phyloP scores from a whole-genome alignment of 345 rosid genomes.

The Euphorbia peplus region DNA sequence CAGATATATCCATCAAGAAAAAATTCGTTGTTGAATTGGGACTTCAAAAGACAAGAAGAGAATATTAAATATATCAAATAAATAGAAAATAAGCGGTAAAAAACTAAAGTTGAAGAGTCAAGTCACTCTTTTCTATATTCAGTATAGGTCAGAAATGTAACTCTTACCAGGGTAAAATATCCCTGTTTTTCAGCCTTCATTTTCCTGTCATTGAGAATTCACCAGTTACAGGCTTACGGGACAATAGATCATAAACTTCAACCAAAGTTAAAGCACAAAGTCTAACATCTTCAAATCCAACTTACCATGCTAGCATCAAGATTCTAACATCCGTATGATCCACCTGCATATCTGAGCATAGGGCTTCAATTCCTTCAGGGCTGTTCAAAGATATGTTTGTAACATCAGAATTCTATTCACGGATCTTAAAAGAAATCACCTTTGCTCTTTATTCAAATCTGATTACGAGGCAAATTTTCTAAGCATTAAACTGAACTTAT shows the following conservation, averaged over 20 bases:
- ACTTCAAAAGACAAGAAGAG: constrained; percentile 7
- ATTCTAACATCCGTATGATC: constrained; percentile 88
- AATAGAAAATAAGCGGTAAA: neutral
- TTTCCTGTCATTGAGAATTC: constrained; percentile 52
- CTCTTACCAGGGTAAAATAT: constrained; percentile 82
- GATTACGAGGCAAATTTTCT: neutral
- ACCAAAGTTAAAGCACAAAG: neutral
- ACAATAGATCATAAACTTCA: neutral
- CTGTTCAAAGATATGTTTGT: constrained; percentile 40
- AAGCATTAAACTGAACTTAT: neutral
- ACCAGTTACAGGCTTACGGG: constrained; percentile 17
- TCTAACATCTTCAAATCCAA: constrained; percentile 9
- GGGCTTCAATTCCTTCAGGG: constrained; percentile 90
- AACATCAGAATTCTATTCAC: constrained; percentile 21
- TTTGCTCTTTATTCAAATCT: neutral
- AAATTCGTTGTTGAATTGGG: neutral
- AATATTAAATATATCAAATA: constrained; percentile 1
- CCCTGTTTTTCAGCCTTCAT: constrained; percentile 97
- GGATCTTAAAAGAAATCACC: neutral
- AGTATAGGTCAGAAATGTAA: constrained; percentile 4
- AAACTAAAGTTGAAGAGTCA: too few relatives aligned
- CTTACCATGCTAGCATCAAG: constrained; percentile 98
- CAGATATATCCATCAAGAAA: neutral
- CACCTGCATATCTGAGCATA: constrained; percentile 84
- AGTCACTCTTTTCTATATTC: too few relatives aligned